phyloP scores from a whole-genome alignment of 2,329 filamentous ascomycete species.

The Trichoderma atroviride region DNA sequence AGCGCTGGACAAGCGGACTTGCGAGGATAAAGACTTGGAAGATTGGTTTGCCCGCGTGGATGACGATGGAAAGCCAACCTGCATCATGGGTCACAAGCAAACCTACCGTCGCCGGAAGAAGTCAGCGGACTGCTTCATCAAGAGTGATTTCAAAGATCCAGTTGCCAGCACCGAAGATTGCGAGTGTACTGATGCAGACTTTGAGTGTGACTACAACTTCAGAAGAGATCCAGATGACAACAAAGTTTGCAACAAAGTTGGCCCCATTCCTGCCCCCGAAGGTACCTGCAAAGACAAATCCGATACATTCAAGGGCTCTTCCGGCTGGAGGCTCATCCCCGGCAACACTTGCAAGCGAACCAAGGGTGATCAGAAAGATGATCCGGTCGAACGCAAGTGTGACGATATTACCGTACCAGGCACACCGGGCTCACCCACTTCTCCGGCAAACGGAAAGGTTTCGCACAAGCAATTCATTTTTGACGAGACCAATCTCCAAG shows the following conservation, averaged over 20 bases:
- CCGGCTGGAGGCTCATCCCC: conserved; percentile 90
- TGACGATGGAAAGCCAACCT: conserved; percentile 77
- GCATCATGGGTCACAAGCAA: conserved; percentile 95
- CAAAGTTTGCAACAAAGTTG: conserved; percentile 68
- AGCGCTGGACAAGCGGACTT: conserved; percentile 77
- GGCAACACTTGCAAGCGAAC: conserved; percentile 71
- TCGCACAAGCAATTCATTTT: conserved; percentile 64
- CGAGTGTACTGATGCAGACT: conserved; percentile 81
- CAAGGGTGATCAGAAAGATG: conserved; percentile 66
- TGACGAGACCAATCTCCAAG: conserved; percentile 56
- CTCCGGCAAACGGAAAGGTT: conserved; percentile 68
- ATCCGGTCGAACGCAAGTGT: conserved; percentile 75
- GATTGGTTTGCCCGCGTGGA: conserved; percentile 85
- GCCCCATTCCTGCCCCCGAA: conserved; percentile 66
- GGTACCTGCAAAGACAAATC: conserved; percentile 69
- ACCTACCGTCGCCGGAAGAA: conserved; percentile 84
- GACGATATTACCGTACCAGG: conserved; percentile 52
- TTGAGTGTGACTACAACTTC: conserved; percentile 97
- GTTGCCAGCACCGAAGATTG: conserved; percentile 71
- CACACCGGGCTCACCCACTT: conserved; percentile 34
- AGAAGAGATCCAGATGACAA: conserved; percentile 64
- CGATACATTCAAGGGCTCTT: conserved; percentile 78
- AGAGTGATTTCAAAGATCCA: conserved; percentile 80
- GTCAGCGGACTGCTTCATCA: conserved; percentile 85
- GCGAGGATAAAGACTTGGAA: conserved; percentile 77